These are phyloP conservation scores for Chytriomyces hyalinus DNA, from an alignment of 192 early-diverging fungal species.

Conservation along the genomic window DNA sequence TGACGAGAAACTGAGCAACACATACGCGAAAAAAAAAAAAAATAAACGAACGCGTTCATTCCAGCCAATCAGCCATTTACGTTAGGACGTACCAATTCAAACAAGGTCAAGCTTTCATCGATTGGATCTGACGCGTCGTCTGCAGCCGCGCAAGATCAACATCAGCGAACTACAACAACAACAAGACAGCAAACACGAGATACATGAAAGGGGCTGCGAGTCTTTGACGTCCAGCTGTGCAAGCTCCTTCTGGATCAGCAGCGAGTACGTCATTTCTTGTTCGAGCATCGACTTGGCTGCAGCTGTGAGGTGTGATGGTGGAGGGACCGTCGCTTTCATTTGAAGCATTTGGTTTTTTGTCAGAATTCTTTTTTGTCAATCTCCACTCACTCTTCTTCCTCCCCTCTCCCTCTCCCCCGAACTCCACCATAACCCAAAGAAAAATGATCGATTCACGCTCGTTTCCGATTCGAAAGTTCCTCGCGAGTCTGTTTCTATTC, in stretches of 20 bases:
- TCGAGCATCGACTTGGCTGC: too few species aligned
- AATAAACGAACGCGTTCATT: not conserved
- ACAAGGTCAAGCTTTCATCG: constrained; percentile 30
- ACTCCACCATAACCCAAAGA: too few species aligned
- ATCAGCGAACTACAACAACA: not conserved
- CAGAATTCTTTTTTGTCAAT: too few species aligned
- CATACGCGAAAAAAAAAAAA: too few species aligned
- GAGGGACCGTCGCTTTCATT: too few species aligned
- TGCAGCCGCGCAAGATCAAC: not conserved
- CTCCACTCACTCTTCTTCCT: too few species aligned
- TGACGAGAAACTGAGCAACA: constrained; percentile 24
- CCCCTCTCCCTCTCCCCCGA: too few species aligned
- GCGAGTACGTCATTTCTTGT: not conserved
- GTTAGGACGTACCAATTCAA: constrained; percentile 13
- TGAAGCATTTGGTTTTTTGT: too few species aligned
- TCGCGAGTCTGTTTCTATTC: too few species aligned
- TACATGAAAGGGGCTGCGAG: not conserved
- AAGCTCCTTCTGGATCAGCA: constrained; percentile 11
- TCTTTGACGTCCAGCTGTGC: not conserved
- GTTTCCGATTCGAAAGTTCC: too few species aligned
- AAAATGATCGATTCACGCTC: too few species aligned
- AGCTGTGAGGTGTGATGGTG: too few species aligned
- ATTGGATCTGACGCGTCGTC: constrained; percentile 19
- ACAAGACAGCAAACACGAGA: not conserved
- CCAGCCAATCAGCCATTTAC: not conserved